Evolutionary conservation across 805 yeast species (phyloP).

Genomic region (Teunomyces kruisii): DNA sequence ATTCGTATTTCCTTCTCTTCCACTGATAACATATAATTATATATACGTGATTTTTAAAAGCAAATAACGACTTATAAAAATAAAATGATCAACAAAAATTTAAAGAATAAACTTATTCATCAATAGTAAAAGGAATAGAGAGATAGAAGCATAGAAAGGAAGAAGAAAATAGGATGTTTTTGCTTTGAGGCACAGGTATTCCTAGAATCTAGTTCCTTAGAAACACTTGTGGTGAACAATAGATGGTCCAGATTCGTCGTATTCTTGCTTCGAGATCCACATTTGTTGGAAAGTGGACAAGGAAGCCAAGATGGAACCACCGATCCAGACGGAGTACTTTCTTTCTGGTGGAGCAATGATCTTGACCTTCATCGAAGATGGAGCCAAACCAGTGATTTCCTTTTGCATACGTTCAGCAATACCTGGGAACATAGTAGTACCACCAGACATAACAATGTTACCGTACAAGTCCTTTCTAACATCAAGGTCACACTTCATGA

Average conservation of each 20-base stretch:
- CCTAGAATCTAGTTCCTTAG: constrained; percentile 42
- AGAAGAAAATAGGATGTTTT: constrained; percentile 1
- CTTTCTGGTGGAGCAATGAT: constrained; percentile 99
- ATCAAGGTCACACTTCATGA: constrained; percentile 98
- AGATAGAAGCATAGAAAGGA: constrained; percentile 3
- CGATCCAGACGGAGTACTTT: constrained; percentile 99
- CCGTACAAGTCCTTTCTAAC: constrained; percentile 98
- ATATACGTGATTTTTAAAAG: not conserved
- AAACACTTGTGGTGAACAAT: constrained; percentile 96
- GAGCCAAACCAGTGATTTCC: constrained; percentile 99
- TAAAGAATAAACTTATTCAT: constrained; percentile 3
- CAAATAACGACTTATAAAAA: constrained; percentile 3
- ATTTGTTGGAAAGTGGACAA: constrained; percentile 99
- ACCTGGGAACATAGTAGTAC: constrained; percentile 99
- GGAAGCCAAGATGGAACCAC: constrained; percentile 99
- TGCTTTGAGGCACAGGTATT: not conserved
- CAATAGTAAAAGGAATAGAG: constrained; percentile 4
- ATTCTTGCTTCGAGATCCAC: constrained; percentile 99
- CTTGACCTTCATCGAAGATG: constrained; percentile 99
- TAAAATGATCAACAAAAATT: constrained; percentile 4
- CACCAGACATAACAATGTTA: constrained; percentile 99
- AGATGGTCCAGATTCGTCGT: constrained; percentile 99
- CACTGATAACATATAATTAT: constrained; percentile 1
- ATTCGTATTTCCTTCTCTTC: constrained; percentile 1
- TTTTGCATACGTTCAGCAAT: constrained; percentile 99